A percentile compares a stretch with the other conserved stretches of the same genome.
Conservation (phyloP, 345 rosid genomes). For the Moricandia arvensis region DNA sequence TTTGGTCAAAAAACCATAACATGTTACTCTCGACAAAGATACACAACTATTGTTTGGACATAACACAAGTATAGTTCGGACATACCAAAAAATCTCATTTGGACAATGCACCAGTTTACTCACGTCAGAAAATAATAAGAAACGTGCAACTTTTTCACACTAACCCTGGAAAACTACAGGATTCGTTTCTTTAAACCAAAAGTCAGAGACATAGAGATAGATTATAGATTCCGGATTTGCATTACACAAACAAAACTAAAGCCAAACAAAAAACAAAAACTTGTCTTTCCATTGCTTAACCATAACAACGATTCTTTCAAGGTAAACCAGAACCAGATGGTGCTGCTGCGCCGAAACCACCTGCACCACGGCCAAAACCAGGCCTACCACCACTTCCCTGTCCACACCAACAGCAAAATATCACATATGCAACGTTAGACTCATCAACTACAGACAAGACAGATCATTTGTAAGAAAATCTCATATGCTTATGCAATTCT, state of each 20-base stretch:
- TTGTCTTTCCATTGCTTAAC: neutral
- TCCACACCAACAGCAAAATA: neutral
- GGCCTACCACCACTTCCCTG: slow-evolving; percentile 71
- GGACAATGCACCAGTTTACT: neutral
- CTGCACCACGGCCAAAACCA: slow-evolving; percentile 80
- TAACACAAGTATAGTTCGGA: neutral
- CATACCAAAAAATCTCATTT: neutral
- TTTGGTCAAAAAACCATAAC: too few relatives aligned
- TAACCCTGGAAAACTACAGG: neutral
- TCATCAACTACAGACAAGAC: neutral
- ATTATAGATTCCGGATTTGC: neutral
- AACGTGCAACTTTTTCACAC: neutral
- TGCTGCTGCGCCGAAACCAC: slow-evolving; percentile 49
- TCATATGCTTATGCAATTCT: neutral
- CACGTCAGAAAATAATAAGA: neutral
- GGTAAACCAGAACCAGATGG: slow-evolving; percentile 51
- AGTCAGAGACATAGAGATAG: neutral
- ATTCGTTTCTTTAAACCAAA: neutral
- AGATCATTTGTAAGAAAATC: neutral
- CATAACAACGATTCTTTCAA: slow-evolving; percentile 28
- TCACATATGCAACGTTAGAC: neutral
- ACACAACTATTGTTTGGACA: neutral
- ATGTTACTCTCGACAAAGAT: neutral
- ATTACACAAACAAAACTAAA: slow-evolving; percentile 24
- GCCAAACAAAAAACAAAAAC: slow-evolving; percentile 17